Evolutionary conservation across 1,284 basidiomycete species (phyloP), one percentile per base, ranked within the genome.

Genomic region (Pterulicium gracile): DNA sequence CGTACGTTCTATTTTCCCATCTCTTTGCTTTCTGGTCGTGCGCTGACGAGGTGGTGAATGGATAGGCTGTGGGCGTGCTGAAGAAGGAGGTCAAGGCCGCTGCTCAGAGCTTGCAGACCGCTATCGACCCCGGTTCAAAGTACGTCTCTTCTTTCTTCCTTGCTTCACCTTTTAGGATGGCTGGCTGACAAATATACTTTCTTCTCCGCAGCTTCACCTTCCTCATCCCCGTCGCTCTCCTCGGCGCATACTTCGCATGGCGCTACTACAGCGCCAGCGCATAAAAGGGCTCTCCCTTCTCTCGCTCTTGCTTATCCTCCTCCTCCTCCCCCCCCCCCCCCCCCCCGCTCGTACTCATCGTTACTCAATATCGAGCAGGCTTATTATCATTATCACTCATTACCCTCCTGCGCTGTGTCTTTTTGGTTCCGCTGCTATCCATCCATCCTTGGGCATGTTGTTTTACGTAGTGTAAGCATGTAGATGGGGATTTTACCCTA

Each of bases 211-310:
- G n/a, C 27, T 32, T 32, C n/a, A 10, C 7, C 27, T 32, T 32
- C 27, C 27, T 90, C 57, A 61, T 88, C 18, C 88, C 88, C 45
- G 73, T 92, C 42, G 75, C 68, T 43, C 65, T 81, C 21, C 69
- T 92, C 43, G 85, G 76, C 52, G 87, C 71, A 42, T 91, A 89
- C 75, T 87, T 90, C 52, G 88, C 78, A 42, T 92, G 77, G 76
- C 75, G 85, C 55, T 83, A 72, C 67, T 88, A 85, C 61, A 71
- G 73, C 44, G 60, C 67, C 42, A 64, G 60, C 57, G 76, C 61
- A 69, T 43, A 14, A 14, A 23, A 27, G 32, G 41, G 27, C 3
- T 23, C 21, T 44, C 27, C 17, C 35, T 35, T 42, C 27, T n/a
- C 27, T 32, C n/a, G 27, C 27, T 32, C 27, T 32, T 32, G n/a